Conservation (phyloP, 2,329 filamentous ascomycete genomes). For the Talaromyces sp. region DNA sequence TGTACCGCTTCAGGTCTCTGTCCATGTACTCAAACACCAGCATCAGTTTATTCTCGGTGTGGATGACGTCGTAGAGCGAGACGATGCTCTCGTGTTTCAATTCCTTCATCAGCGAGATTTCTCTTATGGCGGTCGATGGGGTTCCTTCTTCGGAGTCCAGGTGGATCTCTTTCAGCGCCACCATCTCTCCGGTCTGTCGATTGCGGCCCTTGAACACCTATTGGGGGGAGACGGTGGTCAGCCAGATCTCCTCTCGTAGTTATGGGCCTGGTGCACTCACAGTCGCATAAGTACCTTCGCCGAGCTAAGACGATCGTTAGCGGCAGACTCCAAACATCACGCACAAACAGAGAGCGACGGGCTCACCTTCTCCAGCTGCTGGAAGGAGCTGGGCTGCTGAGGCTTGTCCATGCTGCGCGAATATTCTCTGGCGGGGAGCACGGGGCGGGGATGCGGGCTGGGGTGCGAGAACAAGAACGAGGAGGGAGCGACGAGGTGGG, state of each 20-base stretch:
- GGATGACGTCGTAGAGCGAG: slow-evolving; percentile 94
- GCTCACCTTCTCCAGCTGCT: slow-evolving; percentile 83
- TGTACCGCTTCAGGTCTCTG: slow-evolving; percentile 96
- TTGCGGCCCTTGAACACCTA: slow-evolving; percentile 99
- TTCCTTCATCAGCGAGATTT: slow-evolving; percentile 99
- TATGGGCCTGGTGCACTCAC: slow-evolving; percentile 49
- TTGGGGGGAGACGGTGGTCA: neutral
- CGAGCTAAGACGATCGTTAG: slow-evolving; percentile 53
- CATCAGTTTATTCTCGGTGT: slow-evolving; percentile 99
- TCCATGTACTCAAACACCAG: slow-evolving; percentile 99
- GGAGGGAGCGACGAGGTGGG: slow-evolving; percentile 30
- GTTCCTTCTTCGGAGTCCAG: slow-evolving; percentile 98
- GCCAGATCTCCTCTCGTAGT: neutral
- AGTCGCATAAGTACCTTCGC: slow-evolving; percentile 97
- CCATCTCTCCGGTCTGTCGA: slow-evolving; percentile 90
- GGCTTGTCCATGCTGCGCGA: slow-evolving; percentile 72
- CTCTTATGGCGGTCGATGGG: slow-evolving; percentile 91
- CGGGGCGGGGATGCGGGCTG: neutral
- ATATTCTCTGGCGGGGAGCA: slow-evolving; percentile 12
- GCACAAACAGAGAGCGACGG: neutral
- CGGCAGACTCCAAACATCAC: slow-evolving; percentile 3
- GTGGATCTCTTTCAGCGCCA: slow-evolving; percentile 97
- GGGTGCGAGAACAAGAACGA: slow-evolving; percentile 28
- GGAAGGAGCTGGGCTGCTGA: slow-evolving; percentile 91
- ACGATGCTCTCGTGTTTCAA: slow-evolving; percentile 99